Evolutionary conservation across 1,284 basidiomycete species (phyloP).

Genomic region (Boletus albobrunnescens): DNA sequence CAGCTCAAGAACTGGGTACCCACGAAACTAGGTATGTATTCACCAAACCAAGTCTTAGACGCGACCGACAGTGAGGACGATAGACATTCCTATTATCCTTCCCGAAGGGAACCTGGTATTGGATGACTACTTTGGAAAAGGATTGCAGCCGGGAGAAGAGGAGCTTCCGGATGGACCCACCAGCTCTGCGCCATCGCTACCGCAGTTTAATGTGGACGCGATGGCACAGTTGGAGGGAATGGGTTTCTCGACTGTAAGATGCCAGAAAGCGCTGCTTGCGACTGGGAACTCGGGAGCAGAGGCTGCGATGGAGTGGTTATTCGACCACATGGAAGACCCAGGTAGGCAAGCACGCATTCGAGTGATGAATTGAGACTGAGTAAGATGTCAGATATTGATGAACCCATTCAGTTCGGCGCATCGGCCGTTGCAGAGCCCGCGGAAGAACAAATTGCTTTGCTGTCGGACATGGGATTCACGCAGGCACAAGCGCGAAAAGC

Average conservation of each 20-base stretch:
- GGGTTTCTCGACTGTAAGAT: conserved; percentile 83
- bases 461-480: conserved; percentile 94
- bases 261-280: conserved; percentile 85
- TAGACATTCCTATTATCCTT: conserved; percentile 85
- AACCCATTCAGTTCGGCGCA: conserved; percentile 54
- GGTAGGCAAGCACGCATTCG: conserved; percentile 42
- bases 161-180: conserved; percentile 58
- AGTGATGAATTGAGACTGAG: conserved; percentile 1
- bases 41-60: not conserved
- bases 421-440: conserved; percentile 51
- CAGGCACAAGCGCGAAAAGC: conserved; percentile 83
- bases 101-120: conserved; percentile 65
- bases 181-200: conserved; percentile 36
- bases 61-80: not conserved
- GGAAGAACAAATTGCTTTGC: conserved; percentile 64
- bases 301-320: conserved; percentile 93
- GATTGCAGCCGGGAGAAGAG: conserved; percentile 71
- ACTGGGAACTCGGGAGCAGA: conserved; percentile 81
- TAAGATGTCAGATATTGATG: conserved; percentile 72
- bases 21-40: conserved; percentile 75
- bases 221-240: conserved; percentile 77
- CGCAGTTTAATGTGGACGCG: conserved; percentile 70
- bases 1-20: conserved; percentile 98
- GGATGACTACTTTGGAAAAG: conserved; percentile 68
- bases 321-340: conserved; percentile 92